Conservation (phyloP, 495 filamentous ascomycete species). For the Lasiosphaeriaceae sp. region DNA sequence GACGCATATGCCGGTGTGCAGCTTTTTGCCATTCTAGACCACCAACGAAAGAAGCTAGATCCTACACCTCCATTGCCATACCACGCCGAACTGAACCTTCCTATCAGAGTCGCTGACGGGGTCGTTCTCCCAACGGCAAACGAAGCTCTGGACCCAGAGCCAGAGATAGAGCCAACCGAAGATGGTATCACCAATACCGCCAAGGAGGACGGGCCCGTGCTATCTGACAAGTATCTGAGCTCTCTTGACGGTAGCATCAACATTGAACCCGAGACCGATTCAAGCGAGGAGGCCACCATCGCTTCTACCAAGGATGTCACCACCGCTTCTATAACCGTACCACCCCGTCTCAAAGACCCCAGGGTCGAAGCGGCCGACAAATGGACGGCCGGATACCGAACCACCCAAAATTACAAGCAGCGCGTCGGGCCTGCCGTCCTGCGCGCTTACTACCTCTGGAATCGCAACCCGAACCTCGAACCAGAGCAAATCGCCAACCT, state of each 20-base stretch:
- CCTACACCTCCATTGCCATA: slow-evolving; percentile 67
- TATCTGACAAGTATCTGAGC: slow-evolving; percentile 18
- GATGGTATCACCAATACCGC: no score
- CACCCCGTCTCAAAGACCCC: slow-evolving; percentile 21
- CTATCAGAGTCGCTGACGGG: slow-evolving; percentile 50
- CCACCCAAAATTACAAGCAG: slow-evolving; percentile 15
- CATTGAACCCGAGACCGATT: slow-evolving; percentile 20
- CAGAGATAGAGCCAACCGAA: slow-evolving; percentile 6
- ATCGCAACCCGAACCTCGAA: slow-evolving; percentile 39
- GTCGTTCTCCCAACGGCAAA: slow-evolving; percentile 28
- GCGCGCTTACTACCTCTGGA: slow-evolving; percentile 61
- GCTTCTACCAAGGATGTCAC: background rate
- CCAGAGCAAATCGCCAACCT: slow-evolving; percentile 44
- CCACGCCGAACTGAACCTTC: slow-evolving; percentile 60
- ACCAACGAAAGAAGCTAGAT: slow-evolving; percentile 57
- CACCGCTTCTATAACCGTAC: background rate
- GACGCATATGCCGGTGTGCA: slow-evolving; percentile 80
- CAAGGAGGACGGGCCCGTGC: background rate
- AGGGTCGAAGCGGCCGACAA: slow-evolving; percentile 34
- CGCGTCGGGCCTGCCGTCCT: slow-evolving; percentile 34
- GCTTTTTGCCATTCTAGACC: slow-evolving; percentile 65
- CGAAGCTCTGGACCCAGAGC: slow-evolving; percentile 18
- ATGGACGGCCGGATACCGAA: slow-evolving; percentile 28
- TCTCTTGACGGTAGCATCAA: slow-evolving; percentile 8
- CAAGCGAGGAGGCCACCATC: slow-evolving; percentile 11